phyloP scores from a whole-genome alignment of 306 rosid species.

The Medicago lupulina region DNA sequence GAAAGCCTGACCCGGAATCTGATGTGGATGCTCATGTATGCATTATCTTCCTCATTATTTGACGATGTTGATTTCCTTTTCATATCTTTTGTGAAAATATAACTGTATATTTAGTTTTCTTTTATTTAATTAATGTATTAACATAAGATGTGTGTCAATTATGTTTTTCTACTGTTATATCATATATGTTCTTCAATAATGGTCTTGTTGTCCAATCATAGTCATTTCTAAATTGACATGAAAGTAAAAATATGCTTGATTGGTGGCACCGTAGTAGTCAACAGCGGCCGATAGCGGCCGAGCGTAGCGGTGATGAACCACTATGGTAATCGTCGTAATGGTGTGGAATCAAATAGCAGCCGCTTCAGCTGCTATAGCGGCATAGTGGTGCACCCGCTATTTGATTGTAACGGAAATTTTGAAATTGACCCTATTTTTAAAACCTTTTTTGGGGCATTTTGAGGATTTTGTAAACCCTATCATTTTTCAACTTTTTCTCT shows the following conservation, averaged over 20 bases:
- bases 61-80: constrained; percentile 10
- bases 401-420: too few relatives aligned
- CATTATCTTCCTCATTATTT: constrained; percentile 19
- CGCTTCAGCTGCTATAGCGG: too few relatives aligned
- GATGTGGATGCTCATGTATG: constrained; percentile 62
- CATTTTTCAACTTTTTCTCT: too few relatives aligned
- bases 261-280: neutral
- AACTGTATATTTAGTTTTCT: constrained; percentile 15
- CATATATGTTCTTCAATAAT: neutral
- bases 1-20: constrained; percentile 61
- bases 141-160: constrained; percentile 2
- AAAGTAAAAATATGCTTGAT: constrained; percentile 21
- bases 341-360: too few relatives aligned
- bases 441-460: too few relatives aligned
- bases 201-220: constrained; percentile 11
- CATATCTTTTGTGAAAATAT: neutral
- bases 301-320: too few relatives aligned
- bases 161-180: constrained; percentile 18
- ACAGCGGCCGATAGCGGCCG: too few relatives aligned
- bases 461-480: too few relatives aligned
- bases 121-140: constrained; percentile 24
- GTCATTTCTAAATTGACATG: constrained; percentile 27
- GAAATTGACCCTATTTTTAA: too few relatives aligned
- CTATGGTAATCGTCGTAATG: too few relatives aligned
- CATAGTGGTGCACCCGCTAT: too few relatives aligned